These are phyloP conservation scores for Candida incommunis DNA, from an alignment of 805 yeast genomes.

Conservation along the genomic window DNA sequence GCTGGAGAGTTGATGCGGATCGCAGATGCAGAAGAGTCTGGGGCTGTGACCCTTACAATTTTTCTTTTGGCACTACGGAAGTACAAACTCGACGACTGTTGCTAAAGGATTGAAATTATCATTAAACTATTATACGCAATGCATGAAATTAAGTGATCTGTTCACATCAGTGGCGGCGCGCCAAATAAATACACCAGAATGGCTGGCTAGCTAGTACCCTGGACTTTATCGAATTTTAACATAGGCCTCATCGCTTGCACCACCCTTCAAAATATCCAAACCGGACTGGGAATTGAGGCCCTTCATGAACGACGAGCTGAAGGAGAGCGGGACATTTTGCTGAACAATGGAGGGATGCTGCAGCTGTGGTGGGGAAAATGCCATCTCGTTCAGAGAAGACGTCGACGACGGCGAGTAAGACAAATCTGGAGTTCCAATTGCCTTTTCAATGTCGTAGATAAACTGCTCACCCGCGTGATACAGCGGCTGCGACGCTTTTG, in stretches of 20 bases:
- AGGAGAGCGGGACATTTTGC: neutral
- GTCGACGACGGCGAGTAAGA: conserved; percentile 1
- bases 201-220: neutral
- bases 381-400: neutral
- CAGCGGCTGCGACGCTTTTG: neutral
- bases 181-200: no score
- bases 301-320: neutral
- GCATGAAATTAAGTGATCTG: no score
- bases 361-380: neutral
- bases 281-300: neutral
- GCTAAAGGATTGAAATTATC: no score
- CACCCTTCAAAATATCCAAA: conserved; percentile 1
- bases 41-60: no score
- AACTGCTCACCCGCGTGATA: neutral
- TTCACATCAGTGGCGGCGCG: no score
- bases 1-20: no score
- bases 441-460: neutral
- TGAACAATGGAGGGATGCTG: no score
- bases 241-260: neutral
- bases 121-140: no score
- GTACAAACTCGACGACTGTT: no score
- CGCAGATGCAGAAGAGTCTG: no score
- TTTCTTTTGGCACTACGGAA: no score
- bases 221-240: neutral
- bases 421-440: conserved; percentile 1